Evolutionary conservation across 1,139 yeast species (phyloP).

Genomic region (Zygoascus hellenicus): DNA sequence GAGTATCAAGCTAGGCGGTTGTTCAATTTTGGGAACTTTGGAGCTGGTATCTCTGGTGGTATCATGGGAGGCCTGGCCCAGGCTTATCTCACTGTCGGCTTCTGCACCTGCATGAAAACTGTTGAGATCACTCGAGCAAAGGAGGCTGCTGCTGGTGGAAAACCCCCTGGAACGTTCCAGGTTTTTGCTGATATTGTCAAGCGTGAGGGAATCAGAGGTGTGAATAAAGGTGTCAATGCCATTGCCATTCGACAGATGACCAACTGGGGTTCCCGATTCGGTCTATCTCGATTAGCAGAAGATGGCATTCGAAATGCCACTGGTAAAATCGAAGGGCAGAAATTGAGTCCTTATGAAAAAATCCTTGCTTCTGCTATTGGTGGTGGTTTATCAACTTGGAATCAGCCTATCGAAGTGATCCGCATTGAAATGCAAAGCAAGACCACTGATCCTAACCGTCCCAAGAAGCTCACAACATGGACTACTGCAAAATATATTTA

Average conservation of each 20-base stretch:
- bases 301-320: conserved; percentile 63
- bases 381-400: conserved; percentile 98
- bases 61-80: conserved; percentile 93
- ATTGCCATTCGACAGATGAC: conserved; percentile 98
- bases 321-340: conserved; percentile 54
- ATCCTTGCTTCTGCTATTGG: conserved; percentile 84
- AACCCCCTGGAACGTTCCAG: conserved; percentile 71
- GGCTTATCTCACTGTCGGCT: conserved; percentile 94
- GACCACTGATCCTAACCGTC: conserved; percentile 90
- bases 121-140: conserved; percentile 92
- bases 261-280: conserved; percentile 98
- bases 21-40: conserved; percentile 64
- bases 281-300: conserved; percentile 87
- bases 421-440: conserved; percentile 97
- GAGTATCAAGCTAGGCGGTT: conserved; percentile 63
- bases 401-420: conserved; percentile 96
- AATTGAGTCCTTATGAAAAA: conserved; percentile 70
- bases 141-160: conserved; percentile 64
- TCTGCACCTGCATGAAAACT: conserved; percentile 97
- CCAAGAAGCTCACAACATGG: conserved; percentile 78
- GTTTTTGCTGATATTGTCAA: conserved; percentile 80
- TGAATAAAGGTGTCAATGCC: conserved; percentile 98
- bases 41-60: conserved; percentile 93
- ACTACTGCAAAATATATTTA: conserved; percentile 80
- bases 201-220: conserved; percentile 87